Percentiles rank a stretch among this genome's conserved stretches.
phyloP scores from a whole-genome alignment of 306 rosid genomes.

The Vigna mungo region DNA sequence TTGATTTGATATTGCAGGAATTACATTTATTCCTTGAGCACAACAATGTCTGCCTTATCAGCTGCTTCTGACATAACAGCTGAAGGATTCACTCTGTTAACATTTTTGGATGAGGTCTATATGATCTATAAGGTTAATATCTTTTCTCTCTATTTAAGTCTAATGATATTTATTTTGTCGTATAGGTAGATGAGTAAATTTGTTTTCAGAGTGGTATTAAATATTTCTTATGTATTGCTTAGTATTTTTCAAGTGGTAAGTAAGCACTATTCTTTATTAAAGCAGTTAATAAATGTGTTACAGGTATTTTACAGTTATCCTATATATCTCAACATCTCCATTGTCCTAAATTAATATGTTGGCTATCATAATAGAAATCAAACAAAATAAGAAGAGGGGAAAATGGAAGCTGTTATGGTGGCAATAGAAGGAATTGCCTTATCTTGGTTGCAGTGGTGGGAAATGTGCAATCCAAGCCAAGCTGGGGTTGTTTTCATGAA shows the following conservation, averaged over 20 bases:
- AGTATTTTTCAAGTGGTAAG: constrained; percentile 2
- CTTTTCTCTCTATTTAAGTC: constrained; percentile 31
- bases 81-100: constrained; percentile 68
- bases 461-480: no score
- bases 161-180: constrained; percentile 37
- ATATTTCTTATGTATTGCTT: constrained; percentile 11
- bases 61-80: constrained; percentile 59
- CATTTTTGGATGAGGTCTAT: constrained; percentile 79
- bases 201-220: constrained; percentile 15
- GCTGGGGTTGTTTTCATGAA: no score
- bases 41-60: constrained; percentile 59
- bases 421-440: no score
- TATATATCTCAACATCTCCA: neutral
- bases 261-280: neutral
- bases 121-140: constrained; percentile 68
- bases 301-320: neutral
- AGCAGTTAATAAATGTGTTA: neutral
- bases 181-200: constrained; percentile 24
- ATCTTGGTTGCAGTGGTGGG: no score
- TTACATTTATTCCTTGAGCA: constrained; percentile 70
- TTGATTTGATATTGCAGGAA: constrained; percentile 65
- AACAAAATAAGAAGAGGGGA: neutral
- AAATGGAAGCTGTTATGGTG: no score
- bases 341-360: neutral
- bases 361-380: neutral